Evolutionary conservation across 1,139 yeast species (phyloP).

Genomic region (Kodamaea suecica): DNA sequence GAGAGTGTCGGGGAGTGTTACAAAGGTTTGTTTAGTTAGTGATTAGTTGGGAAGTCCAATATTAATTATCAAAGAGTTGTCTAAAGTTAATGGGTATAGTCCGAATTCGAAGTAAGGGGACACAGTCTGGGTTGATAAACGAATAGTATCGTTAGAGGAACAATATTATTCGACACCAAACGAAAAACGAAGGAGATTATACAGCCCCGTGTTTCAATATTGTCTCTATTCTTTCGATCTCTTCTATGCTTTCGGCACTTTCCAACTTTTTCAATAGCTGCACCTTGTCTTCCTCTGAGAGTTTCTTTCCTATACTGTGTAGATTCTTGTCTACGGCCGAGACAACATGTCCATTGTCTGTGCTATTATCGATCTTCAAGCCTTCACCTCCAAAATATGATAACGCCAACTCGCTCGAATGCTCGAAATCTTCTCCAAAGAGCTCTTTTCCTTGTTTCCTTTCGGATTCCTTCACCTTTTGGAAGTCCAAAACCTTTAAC

Average conservation of each 20-base stretch:
- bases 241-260: slow-evolving; percentile 65
- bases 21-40: too few relatives aligned
- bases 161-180: too few relatives aligned
- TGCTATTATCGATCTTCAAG: too few relatives aligned
- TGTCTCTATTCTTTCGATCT: slow-evolving; percentile 68
- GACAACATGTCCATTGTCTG: too few relatives aligned
- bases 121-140: too few relatives aligned
- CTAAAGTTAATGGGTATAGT: too few relatives aligned
- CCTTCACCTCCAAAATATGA: slow-evolving; percentile 9
- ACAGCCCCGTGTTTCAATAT: slow-evolving; percentile 23
- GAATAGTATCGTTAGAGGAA: too few relatives aligned
- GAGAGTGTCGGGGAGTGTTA: too few relatives aligned
- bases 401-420: slow-evolving; percentile 13
- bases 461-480: slow-evolving; percentile 57
- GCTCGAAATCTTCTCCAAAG: slow-evolving; percentile 38
- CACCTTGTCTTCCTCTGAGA: slow-evolving; percentile 53
- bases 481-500: slow-evolving; percentile 63
- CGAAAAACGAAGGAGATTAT: not conserved
- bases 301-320: slow-evolving; percentile 31
- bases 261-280: slow-evolving; percentile 52
- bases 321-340: slow-evolving; percentile 12
- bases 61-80: too few relatives aligned
- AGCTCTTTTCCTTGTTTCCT: slow-evolving; percentile 39
- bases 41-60: too few relatives aligned
- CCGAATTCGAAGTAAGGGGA: too few relatives aligned